phyloP scores from a whole-genome alignment of 306 rosid genomes.

The Carpinus fangiana region DNA sequence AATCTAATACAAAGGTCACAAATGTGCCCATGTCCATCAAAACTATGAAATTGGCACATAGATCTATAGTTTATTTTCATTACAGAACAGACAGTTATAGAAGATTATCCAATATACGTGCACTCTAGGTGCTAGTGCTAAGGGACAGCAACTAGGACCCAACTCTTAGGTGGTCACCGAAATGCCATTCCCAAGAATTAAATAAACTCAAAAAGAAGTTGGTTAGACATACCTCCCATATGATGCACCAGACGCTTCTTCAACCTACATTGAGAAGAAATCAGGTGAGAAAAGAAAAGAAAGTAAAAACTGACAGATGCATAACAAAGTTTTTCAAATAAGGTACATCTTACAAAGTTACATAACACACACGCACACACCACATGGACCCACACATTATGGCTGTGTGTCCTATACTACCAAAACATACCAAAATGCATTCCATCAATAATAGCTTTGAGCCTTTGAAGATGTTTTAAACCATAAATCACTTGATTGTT shows the following conservation, averaged over 20 bases:
- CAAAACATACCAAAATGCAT: neutral
- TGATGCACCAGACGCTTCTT: constrained; percentile 30
- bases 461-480: neutral
- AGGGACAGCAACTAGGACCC: constrained; percentile 10
- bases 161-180: neutral
- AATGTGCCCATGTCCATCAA: constrained; percentile 9
- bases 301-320: neutral
- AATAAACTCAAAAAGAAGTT: neutral
- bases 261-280: constrained; percentile 34
- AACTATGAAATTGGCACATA: constrained; percentile 19
- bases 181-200: constrained; percentile 13
- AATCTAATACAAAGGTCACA: constrained; percentile 5
- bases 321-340: neutral
- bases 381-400: neutral
- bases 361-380: neutral
- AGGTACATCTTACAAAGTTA: neutral
- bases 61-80: neutral
- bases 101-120: neutral
- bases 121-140: constrained; percentile 3
- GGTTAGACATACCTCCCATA: constrained; percentile 35
- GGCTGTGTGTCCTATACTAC: neutral
- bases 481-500: neutral
- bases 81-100: neutral
- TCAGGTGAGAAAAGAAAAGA: neutral
- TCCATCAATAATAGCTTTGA: neutral